Conservation (phyloP, 208 protist species). For the Novymonas esmeraldas region DNA sequence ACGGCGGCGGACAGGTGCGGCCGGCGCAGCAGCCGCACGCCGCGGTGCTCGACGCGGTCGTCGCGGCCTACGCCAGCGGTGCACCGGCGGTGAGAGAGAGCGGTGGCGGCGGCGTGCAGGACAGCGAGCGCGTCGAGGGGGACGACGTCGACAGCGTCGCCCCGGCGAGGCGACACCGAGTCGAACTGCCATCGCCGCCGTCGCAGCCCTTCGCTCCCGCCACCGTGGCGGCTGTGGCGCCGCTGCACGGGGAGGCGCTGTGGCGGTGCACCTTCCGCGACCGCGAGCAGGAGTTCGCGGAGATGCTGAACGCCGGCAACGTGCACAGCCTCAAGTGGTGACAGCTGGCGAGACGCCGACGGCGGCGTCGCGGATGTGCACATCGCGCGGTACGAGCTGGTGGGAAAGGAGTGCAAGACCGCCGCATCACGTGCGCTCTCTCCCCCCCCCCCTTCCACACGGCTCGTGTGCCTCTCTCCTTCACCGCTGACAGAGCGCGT, state of each 20-base stretch:
- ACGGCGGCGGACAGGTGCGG: constrained; percentile 95
- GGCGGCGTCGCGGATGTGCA: background rate
- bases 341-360: constrained; percentile 1
- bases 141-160: background rate
- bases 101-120: background rate
- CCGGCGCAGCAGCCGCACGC: constrained; percentile 17
- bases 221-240: constrained; percentile 29
- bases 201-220: constrained; percentile 30
- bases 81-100: background rate
- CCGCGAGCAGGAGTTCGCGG: constrained; percentile 80
- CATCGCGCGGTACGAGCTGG: no score
- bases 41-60: constrained; percentile 19
- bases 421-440: no score
- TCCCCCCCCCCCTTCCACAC: no score
- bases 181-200: background rate
- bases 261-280: constrained; percentile 71
- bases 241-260: constrained; percentile 30
- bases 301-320: constrained; percentile 55
- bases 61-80: constrained; percentile 14
- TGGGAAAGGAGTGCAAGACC: background rate
- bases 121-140: background rate
- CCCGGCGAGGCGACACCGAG: background rate
- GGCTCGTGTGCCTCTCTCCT: no score
- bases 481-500: no score
- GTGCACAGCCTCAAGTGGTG: constrained; percentile 81